A percentile compares a stretch with the other conserved stretches of the same genome.
Conservation (phyloP, 306 rosid genomes). For the Leucaena leucocephala region DNA sequence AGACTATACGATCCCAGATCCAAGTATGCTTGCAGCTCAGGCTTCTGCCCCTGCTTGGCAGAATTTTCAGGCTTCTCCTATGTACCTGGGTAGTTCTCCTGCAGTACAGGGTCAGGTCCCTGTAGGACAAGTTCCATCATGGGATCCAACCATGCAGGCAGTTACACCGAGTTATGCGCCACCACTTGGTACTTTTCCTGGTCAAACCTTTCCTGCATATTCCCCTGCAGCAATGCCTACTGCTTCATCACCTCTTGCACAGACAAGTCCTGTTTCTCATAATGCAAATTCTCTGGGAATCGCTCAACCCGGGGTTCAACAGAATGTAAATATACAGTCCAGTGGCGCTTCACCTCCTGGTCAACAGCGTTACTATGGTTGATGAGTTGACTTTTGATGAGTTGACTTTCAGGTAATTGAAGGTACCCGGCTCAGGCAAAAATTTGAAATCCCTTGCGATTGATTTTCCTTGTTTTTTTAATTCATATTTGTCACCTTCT, state of each 20-base stretch:
- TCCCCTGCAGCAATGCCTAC: slow-evolving; percentile 49
- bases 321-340: slow-evolving; percentile 42
- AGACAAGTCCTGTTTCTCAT: slow-evolving; percentile 45
- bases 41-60: slow-evolving; percentile 52
- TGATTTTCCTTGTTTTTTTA: background rate
- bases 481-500: background rate
- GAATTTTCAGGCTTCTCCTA: slow-evolving; percentile 51
- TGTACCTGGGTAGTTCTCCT: slow-evolving; percentile 56
- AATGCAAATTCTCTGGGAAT: slow-evolving; percentile 46
- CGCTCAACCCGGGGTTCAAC: slow-evolving; percentile 42
- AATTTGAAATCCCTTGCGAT: slow-evolving; percentile 30
- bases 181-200: slow-evolving; percentile 55
- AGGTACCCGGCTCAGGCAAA: slow-evolving; percentile 7
- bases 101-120: slow-evolving; percentile 59
- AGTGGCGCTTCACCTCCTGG: slow-evolving; percentile 42
- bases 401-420: slow-evolving; percentile 29
- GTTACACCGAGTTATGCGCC: slow-evolving; percentile 55
- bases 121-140: slow-evolving; percentile 63
- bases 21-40: slow-evolving; percentile 49
- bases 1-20: slow-evolving; percentile 61
- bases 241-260: slow-evolving; percentile 57
- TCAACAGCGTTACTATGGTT: slow-evolving; percentile 45
- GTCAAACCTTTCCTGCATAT: slow-evolving; percentile 58
- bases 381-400: slow-evolving; percentile 40
- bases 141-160: slow-evolving; percentile 72